These are phyloP conservation scores for Stylonectria norvegica DNA, from an alignment of 2,329 filamentous ascomycete genomes.

Conservation along the genomic window DNA sequence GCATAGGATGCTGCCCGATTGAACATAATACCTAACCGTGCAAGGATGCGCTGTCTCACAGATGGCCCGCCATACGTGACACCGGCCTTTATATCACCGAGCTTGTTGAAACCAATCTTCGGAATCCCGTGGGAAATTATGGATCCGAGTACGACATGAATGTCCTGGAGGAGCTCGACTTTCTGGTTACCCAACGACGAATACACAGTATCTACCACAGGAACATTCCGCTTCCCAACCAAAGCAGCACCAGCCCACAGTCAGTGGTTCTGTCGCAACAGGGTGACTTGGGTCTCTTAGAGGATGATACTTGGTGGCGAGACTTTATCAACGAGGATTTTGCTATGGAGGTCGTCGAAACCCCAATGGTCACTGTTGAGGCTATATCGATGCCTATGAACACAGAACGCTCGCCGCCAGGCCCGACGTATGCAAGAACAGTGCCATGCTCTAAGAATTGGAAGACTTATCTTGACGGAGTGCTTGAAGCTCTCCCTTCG, in stretches of 20 bases:
- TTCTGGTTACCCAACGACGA: slow-evolving; percentile 13
- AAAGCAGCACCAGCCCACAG: neutral
- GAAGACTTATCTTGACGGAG: neutral
- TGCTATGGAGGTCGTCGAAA: slow-evolving; percentile 2
- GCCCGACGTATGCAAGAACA: neutral
- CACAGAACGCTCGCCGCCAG: neutral
- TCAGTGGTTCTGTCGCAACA: neutral
- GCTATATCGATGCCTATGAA: neutral
- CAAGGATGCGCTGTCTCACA: slow-evolving; percentile 1
- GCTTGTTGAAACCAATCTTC: slow-evolving; percentile 10
- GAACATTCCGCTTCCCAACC: neutral
- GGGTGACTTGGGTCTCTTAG: slow-evolving; percentile 2
- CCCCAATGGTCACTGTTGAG: neutral
- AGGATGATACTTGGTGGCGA: slow-evolving; percentile 13
- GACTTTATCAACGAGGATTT: slow-evolving; percentile 11
- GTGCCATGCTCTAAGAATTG: neutral
- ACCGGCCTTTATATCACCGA: slow-evolving; percentile 13
- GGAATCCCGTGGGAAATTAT: slow-evolving; percentile 8
- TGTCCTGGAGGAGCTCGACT: slow-evolving; percentile 14
- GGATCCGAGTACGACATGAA: slow-evolving; percentile 11
- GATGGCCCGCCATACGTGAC: slow-evolving; percentile 7
- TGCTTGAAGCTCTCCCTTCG: neutral
- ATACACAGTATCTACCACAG: slow-evolving; percentile 14
- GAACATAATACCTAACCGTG: neutral
- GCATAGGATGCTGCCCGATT: too few relatives aligned